Conservation (phyloP, 2,329 filamentous ascomycete species). For the Moelleriella libera region DNA sequence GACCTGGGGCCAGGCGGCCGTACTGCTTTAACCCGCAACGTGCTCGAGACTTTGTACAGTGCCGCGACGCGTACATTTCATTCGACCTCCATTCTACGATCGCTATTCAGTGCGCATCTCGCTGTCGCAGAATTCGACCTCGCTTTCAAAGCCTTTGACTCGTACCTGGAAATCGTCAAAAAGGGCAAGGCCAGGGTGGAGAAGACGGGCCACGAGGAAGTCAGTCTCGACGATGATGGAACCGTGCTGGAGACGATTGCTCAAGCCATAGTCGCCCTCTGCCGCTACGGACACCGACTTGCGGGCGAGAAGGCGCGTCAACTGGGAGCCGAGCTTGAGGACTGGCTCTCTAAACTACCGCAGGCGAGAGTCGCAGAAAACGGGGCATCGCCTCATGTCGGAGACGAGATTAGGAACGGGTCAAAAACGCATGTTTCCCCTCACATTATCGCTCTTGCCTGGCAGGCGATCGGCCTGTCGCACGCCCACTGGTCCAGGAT, state of each 20-base stretch:
- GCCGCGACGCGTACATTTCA: slow-evolving; percentile 91
- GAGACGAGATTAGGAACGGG: slow-evolving; percentile 14
- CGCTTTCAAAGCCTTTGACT: slow-evolving; percentile 80
- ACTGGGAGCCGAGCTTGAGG: slow-evolving; percentile 57
- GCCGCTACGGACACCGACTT: slow-evolving; percentile 61
- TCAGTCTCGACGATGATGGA: slow-evolving; percentile 64
- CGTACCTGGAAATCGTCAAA: slow-evolving; percentile 78
- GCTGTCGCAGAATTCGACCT: slow-evolving; percentile 84
- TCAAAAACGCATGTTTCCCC: slow-evolving; percentile 36
- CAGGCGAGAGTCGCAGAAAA: slow-evolving; percentile 14
- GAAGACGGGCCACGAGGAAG: slow-evolving; percentile 59
- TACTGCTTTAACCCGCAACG: slow-evolving; percentile 56
- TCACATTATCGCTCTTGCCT: slow-evolving; percentile 52
- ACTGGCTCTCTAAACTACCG: slow-evolving; percentile 53
- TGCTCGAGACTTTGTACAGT: slow-evolving; percentile 80
- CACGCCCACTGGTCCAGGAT: slow-evolving; percentile 77
- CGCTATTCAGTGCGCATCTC: slow-evolving; percentile 78
- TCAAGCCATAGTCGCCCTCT: slow-evolving; percentile 67
- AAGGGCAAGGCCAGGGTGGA: slow-evolving; percentile 73
- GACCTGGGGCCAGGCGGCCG: slow-evolving; percentile 75
- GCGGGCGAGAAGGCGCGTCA: slow-evolving; percentile 68
- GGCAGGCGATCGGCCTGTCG: slow-evolving; percentile 74
- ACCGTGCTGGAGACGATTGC: slow-evolving; percentile 65
- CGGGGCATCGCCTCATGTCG: slow-evolving; percentile 13
- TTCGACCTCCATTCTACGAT: slow-evolving; percentile 74